Base-by-base conservation (phyloP, 192 early-diverging fungal genomes). In the Coemansia sp. region DNA sequence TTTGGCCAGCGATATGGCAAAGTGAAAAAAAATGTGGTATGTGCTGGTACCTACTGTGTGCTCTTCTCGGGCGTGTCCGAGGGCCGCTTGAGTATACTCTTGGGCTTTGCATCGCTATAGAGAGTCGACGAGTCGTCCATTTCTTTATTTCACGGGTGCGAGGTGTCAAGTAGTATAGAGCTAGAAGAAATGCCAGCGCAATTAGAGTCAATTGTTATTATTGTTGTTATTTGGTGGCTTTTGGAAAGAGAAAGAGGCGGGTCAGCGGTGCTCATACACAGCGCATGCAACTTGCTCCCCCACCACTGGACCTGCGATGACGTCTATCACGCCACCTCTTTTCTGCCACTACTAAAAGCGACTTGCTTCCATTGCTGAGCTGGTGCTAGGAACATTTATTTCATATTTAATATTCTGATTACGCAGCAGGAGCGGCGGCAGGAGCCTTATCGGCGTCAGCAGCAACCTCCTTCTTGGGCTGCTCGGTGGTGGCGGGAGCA, bases 1-100 rank as follows among this genome's bases (percentile, higher is more conserved):
- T n/a, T n/a, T 15, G 19, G 35, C n/a, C 37, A 32, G 42, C 24
- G n/a, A n/a, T n/a, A n/a, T n/a, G n/a, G n/a, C n/a, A n/a, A 36
- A 24, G 37, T 24, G 37, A 5, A 62, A 27, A 46, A 14, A 17
- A 22, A 20, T 29, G 37, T 14, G 31, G 37, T 35, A 22, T 24
- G 57, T 24, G 24, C 29, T 19, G 17, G 15, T 40, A 70, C 82
- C 66, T 78, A 84, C 82, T 75, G 76, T 15, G 61, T 51, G 37
- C 14, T 37, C 20, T 72, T 70, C 37, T 75, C 74, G 32, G 64
- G 46, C 17, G 62, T 41, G 15, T 74, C 65, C 7, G 47, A 36
- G 47, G 59, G 42, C 59, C 68, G 71, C 60, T 84, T 84, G 24
- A 84, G 65, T 68, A 84, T 84, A 8, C 82, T 73, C 68, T 84